phyloP scores from a whole-genome alignment of 306 rosid species.

The Arachis stenosperma region DNA sequence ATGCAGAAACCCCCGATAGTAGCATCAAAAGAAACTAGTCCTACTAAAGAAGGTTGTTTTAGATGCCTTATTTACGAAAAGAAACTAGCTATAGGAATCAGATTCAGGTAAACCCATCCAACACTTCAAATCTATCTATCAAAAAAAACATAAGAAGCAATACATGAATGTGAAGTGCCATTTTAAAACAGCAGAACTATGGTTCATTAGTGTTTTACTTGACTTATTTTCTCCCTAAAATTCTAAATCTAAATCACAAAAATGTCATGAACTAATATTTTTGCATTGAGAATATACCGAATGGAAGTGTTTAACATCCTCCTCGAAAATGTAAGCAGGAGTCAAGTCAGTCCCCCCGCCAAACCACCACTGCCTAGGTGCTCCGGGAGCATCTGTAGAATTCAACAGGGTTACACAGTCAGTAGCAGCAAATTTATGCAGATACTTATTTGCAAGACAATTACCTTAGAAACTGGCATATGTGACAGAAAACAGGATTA shows the following conservation, averaged over 20 bases:
- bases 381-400: slow-evolving; percentile 84
- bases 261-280: slow-evolving; percentile 24
- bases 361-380: slow-evolving; percentile 99
- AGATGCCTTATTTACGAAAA: slow-evolving; percentile 13
- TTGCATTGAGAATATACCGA: slow-evolving; percentile 52
- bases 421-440: background rate
- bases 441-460: background rate
- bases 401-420: background rate
- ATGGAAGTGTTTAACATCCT: slow-evolving; percentile 96
- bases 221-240: background rate
- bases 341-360: slow-evolving; percentile 99
- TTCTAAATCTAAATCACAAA: slow-evolving; percentile 18
- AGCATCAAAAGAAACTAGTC: background rate
- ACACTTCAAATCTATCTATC: background rate
- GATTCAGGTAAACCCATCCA: background rate
- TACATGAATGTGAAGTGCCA: background rate
- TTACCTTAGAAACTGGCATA: too few relatives aligned
- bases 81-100: background rate
- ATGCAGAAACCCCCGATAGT: slow-evolving; percentile 1
- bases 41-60: background rate
- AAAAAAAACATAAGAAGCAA: slow-evolving; percentile 31
- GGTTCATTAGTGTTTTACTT: too few relatives aligned
- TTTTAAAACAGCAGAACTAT: background rate
- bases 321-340: slow-evolving; percentile 93
- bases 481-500: background rate